Evolutionary conservation across 2,329 filamentous ascomycete genomes (phyloP), one percentile per base, ranked within the genome.

Genomic region (Penicillium sclerotiorum): DNA sequence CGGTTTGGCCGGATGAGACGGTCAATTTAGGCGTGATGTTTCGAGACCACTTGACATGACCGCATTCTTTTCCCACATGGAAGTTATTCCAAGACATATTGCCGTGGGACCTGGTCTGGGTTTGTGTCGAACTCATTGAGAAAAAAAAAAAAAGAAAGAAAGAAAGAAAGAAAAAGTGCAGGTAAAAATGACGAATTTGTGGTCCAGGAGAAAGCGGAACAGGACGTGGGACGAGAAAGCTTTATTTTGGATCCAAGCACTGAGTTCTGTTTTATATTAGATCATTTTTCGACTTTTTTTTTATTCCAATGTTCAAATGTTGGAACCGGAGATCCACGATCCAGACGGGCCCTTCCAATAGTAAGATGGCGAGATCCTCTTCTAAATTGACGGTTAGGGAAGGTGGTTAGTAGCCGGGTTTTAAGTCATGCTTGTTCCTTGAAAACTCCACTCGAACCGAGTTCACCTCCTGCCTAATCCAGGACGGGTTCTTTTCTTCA

Each of bases 41-140:
- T 47, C 73, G 73, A 47, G 76, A 76, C 79, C 79, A 81, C 62
- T 75, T 77, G 21, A 77, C 63, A 63, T 80, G 77, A 22, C 66
- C 59, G 42, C 68, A 67, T 28, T 68, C 62, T 25, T 60, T 60
- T 56, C 68, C 64, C 17, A 71, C 61, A 38, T 70, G 66, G 49
- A 66, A 62, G 35, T 64, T 63, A 28, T 56, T 66, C 58, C 57
- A 67, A 32, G 53, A 35, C 50, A 58, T 59, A 20, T 39, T 47
- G 42, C 40, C n/a, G 45, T 36, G 45, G 35, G 53, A 39, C 45
- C 55, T 47, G 22, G 49, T 32, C 5, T 45, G 45, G 28, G 47
- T 55, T 43, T 51, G 28, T 35, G 51, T 56, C 4, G 49, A 49
- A 52, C 15, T 60, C 56, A 53, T 60, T 42, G 17, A 8, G 23